Base-by-base conservation (phyloP, 1,284 basidiomycete species). In the Melanopsichium pennsylvanicum region DNA sequence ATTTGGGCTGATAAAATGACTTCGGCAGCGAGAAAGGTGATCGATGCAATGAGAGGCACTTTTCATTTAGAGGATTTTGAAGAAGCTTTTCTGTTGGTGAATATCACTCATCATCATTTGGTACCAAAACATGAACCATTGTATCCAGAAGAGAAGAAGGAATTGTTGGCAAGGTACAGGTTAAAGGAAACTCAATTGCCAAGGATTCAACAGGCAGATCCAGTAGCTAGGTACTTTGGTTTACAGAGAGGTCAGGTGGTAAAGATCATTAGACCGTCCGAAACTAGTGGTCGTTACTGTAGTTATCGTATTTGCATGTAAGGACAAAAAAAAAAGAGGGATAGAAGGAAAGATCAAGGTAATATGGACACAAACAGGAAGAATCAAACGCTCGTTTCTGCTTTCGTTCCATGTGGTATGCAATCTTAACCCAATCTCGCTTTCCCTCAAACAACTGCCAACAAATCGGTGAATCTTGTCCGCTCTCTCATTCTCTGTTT, bases 101-200 rank as follows among this genome's bases (percentile, higher is more conserved):
- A 99, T 83, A 98, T 99, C 75, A 95, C 93, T 15, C 82, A 83
- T 27, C 96, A 99, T 80, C 91, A 91, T 34, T 86, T 99, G 29
- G 96, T 99, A 4, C 96, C 96, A 38, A 88, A 87, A 70, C 96
- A 99, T 81, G 89, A 94, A 72, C 89, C 98, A 54, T 86, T 98
- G 72, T 87, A 87, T 9, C 83, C 86, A 18, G 90, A 92, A 68
- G 90, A 97, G 82, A 99, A 98, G 84, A 88, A 88, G 78, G 84
- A 87, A 11, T 83, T 99, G 47, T 85, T 99, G 60, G 88, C 90
- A 82, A 90, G 90, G 86, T 98, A 98, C 83, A 94, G 96, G 61
- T 84, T 99, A 67, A 97, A 97, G 82, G 96, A 98, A 80, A 97
- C 94, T 1, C 96, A 99, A 80, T 85, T 99, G 59, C 96, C 96